Conservation (phyloP, 2,329 filamentous ascomycete genomes). For the Alternaria dauci region DNA sequence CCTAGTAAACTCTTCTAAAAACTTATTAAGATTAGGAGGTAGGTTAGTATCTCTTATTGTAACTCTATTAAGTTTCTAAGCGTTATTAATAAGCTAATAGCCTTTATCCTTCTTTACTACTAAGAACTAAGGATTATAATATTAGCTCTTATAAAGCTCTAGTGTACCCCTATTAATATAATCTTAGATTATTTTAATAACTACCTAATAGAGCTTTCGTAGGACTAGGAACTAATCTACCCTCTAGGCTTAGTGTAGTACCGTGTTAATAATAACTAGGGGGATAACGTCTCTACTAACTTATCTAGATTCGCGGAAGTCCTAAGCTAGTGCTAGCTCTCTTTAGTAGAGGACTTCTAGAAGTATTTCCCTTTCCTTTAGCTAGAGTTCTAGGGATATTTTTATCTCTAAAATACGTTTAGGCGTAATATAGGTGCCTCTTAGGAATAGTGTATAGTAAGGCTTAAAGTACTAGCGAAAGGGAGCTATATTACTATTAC, state of each 20-base stretch:
- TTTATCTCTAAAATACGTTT: background rate
- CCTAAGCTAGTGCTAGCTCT: background rate
- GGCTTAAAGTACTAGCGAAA: background rate
- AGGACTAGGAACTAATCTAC: background rate
- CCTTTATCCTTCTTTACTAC: background rate
- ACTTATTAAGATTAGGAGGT: background rate
- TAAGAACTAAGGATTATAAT: background rate
- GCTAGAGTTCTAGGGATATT: background rate
- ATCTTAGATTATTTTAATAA: background rate
- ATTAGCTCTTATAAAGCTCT: background rate
- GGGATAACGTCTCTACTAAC: background rate
- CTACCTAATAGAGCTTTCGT: background rate
- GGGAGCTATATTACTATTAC: background rate
- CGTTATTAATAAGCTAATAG: background rate
- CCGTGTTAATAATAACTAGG: background rate
- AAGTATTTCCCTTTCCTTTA: background rate
- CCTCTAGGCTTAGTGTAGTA: background rate
- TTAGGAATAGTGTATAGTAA: background rate
- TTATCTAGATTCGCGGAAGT: background rate
- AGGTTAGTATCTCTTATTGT: too few relatives aligned
- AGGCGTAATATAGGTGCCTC: background rate
- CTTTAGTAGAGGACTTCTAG: background rate
- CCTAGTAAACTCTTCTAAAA: background rate
- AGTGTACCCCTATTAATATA: background rate
- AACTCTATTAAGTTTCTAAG: background rate